phyloP scores from a whole-genome alignment of 2,329 filamentous ascomycete species.

The Monosporascus ibericus region DNA sequence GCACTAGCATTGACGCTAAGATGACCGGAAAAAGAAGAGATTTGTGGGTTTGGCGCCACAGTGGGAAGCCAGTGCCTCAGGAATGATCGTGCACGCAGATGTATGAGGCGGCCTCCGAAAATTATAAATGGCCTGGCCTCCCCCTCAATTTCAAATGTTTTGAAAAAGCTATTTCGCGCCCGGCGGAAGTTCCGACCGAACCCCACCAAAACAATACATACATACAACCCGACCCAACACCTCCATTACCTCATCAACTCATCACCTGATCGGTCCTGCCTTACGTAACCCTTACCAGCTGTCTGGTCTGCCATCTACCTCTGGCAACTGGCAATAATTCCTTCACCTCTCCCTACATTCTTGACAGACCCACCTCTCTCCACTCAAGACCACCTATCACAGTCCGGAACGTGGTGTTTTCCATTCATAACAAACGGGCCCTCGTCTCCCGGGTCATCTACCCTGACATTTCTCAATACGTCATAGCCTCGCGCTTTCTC shows the following conservation, averaged over 20 bases:
- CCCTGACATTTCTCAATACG: too few species aligned
- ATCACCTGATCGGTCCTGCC: slow-evolving; percentile 19
- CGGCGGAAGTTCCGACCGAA: slow-evolving; percentile 47
- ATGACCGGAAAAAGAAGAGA: slow-evolving; percentile 20
- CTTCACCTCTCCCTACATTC: background rate
- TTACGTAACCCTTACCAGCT: slow-evolving; percentile 20
- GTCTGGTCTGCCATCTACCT: slow-evolving; percentile 18
- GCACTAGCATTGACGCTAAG: slow-evolving; percentile 18
- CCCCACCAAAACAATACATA: slow-evolving; percentile 35
- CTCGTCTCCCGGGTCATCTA: too few species aligned
- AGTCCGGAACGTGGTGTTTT: too few species aligned
- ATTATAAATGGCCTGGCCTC: slow-evolving; percentile 52
- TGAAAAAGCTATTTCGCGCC: slow-evolving; percentile 37
- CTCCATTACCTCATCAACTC: slow-evolving; percentile 18
- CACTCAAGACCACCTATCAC: too few species aligned
- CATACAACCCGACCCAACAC: too few species aligned
- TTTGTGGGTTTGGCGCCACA: slow-evolving; percentile 26
- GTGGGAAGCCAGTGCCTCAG: slow-evolving; percentile 22
- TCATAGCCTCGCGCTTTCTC: background rate
- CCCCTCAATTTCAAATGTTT: slow-evolving; percentile 44
- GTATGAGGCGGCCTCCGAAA: slow-evolving; percentile 30
- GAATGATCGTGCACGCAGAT: slow-evolving; percentile 19
- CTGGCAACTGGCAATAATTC: slow-evolving; percentile 9
- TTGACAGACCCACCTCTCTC: too few species aligned
- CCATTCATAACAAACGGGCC: too few species aligned